Base-by-base conservation (phyloP, 495 filamentous ascomycete species). In the Hypoxylon perforatum region DNA sequence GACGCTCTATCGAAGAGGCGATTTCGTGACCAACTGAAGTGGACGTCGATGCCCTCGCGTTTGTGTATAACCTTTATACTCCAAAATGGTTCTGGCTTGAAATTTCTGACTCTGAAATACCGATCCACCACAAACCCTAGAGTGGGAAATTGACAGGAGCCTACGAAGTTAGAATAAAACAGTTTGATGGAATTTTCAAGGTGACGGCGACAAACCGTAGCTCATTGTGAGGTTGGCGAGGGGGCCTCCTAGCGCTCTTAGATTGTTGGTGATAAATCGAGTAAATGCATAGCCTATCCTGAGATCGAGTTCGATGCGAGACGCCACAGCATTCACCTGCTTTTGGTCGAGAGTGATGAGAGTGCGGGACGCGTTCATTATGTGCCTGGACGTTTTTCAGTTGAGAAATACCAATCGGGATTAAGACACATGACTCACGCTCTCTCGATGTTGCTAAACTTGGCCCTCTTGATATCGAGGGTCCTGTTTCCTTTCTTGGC, bases 141-240 rank as follows among this genome's bases (percentile, higher is more conserved):
- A 0, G 96, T 98, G 11, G 95, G 95, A 72, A 99, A 99, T 78
- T 99, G 95, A 61, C 95, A 99, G 11, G 93, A 96, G 14, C 94
- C 92, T 95, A 52, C 11, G 4, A 46, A 49, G 57, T 76, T 33
- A 71, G 57, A 11, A 45, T 42, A 18, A 59, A 33, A 12, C n/a
- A 5, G 18, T 58, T 17, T 8, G 2, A 51, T 48, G 23, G 49
- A n/a, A 18, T 77, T n/a, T n/a, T 30, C 52, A n/a, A 30, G 25
- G 25, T 35, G 9, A 59, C 69, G 25, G 23, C 39, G 9, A 59
- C 69, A 81, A 77, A 94, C 93, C 95, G 77, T 98, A 99, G 75
- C 93, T 97, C 23, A 99, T 85, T 14, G 92, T 64, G 52, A 87
- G 84, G 0, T 86, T 78, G 53, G 81, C 79, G 49, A 95, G 74